Base-by-base conservation (phyloP, 1,284 basidiomycete species). In the Melampsora americana region DNA sequence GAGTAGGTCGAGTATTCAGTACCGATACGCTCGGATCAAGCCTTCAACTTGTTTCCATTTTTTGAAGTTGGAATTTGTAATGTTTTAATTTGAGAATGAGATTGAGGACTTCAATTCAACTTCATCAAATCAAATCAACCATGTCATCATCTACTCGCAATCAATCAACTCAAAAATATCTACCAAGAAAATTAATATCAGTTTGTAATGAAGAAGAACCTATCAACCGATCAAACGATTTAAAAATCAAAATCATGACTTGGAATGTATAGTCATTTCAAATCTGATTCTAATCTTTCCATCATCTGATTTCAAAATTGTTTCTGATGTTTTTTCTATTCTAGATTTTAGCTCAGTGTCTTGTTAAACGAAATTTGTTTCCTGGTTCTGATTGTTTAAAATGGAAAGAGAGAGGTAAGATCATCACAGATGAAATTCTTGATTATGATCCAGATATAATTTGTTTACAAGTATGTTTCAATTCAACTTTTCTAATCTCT, bases 191-290 rank as follows among this genome's bases (percentile, higher is more conserved):
- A 23, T 14, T n/a, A 56, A 56, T 14, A 12, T 18, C 20, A 56
- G n/a, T 56, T 56, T 56, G 18, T 56, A 23, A 6, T 23, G 18
- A 56, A 5, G n/a, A 56, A 7, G 6, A 56, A 42, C 12, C 4
- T 6, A 56, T 56, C 20, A 28, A 56, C 20, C 20, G n/a, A 23
- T 1, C 6, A 16, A 14, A n/a, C n/a, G 9, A 6, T 5, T 23
- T 56, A 7, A n/a, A n/a, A 56, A 14, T 75, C 42, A 60, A 62
- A 48, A 75, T 75, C 59, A 67, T 75, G 66, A 75, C 71, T 26
- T 73, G 71, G 71, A 73, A 73, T 73, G 69, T 70, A 62, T 20
- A n/a, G n/a, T n/a, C n/a, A n/a, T n/a, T n/a, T n/a, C n/a, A n/a
- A n/a, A n/a, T n/a, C n/a, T n/a, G n/a, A n/a, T n/a, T n/a, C n/a